Evolutionary conservation across 176 grass and related monocot genomes (phyloP).

Genomic region (Chloris gayana): DNA sequence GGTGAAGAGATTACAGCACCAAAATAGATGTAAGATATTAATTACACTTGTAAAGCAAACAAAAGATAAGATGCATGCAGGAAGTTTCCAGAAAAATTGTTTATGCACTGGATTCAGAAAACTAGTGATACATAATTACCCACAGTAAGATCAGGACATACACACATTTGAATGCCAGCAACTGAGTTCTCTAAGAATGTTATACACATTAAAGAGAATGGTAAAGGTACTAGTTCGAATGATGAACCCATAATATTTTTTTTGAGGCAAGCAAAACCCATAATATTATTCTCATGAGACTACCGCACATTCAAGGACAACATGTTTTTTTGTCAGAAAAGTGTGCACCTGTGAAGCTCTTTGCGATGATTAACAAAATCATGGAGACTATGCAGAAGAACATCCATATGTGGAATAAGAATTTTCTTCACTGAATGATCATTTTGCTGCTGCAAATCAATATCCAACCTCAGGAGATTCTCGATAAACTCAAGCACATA

Average conservation of each 20-base stretch:
- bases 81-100: slow-evolving; percentile 3
- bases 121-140: neutral
- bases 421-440: slow-evolving; percentile 60
- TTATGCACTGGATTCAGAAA: neutral
- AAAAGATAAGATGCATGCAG: neutral
- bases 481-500: slow-evolving; percentile 81
- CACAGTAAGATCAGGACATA: neutral
- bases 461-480: slow-evolving; percentile 88
- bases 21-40: neutral
- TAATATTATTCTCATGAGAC: too few species aligned
- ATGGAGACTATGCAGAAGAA: slow-evolving; percentile 78
- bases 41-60: neutral
- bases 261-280: too few species aligned
- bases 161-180: neutral
- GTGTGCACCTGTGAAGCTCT: slow-evolving; percentile 68
- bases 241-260: neutral
- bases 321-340: too few species aligned
- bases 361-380: slow-evolving; percentile 76
- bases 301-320: neutral
- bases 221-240: neutral
- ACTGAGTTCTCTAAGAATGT: neutral
- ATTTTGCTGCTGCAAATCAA: slow-evolving; percentile 62
- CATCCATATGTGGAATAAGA: slow-evolving; percentile 76
- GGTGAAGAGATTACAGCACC: neutral
- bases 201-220: neutral